A percentile compares a stretch with the other conserved stretches of the same genome.
These are phyloP conservation scores for Diaporthe australafricana DNA, from an alignment of 2,329 filamentous ascomycete species.

Conservation along the genomic window DNA sequence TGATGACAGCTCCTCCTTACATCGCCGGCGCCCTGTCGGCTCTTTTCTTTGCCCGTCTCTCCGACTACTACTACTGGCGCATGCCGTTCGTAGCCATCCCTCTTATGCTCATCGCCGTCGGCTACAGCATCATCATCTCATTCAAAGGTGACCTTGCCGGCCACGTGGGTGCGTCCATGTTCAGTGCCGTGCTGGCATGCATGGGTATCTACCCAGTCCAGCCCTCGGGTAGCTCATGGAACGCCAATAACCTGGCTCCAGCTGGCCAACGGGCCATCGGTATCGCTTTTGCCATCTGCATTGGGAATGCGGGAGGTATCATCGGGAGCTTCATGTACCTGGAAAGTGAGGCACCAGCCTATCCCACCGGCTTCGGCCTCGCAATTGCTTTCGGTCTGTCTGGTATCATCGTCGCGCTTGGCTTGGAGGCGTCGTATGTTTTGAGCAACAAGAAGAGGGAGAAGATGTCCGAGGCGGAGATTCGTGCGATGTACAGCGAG, in stretches of 20 bases:
- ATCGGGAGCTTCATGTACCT: conserved; percentile 47
- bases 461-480: conserved; percentile 40
- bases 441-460: conserved; percentile 44
- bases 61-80: conserved; percentile 73
- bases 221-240: conserved; percentile 73
- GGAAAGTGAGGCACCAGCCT: conserved; percentile 45
- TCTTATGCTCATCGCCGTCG: conserved; percentile 69
- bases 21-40: conserved; percentile 73
- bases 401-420: conserved; percentile 43
- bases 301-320: conserved; percentile 53
- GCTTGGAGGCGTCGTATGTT: conserved; percentile 46
- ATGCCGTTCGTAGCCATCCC: conserved; percentile 75
- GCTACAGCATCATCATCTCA: conserved; percentile 69
- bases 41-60: conserved; percentile 71
- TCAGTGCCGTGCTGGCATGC: conserved; percentile 74
- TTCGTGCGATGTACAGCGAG: conserved; percentile 49
- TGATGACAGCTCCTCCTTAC: conserved; percentile 69
- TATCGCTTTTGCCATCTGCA: conserved; percentile 51
- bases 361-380: conserved; percentile 49
- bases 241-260: conserved; percentile 72
- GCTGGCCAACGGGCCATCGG: conserved; percentile 50
- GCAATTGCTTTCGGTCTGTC: conserved; percentile 46
- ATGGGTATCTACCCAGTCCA: conserved; percentile 79
- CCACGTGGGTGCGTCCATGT: conserved; percentile 69
- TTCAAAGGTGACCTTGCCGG: conserved; percentile 59